Evolutionary conservation across 257 asterid genomes (phyloP).

Genomic region (Sherardia arvensis): DNA sequence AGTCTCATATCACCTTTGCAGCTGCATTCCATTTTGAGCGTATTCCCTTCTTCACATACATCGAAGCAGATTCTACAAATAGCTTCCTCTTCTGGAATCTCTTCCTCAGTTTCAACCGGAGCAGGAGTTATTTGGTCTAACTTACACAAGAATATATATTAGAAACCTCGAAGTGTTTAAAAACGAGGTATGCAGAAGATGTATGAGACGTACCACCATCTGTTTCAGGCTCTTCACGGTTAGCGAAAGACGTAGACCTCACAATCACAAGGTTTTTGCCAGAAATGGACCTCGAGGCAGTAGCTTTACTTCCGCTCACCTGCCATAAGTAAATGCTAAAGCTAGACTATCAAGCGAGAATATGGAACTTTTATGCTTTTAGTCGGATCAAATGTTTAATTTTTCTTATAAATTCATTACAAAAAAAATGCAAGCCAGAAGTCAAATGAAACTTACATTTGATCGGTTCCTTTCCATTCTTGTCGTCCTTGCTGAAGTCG

Average conservation of each 20-base stretch:
- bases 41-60: constrained; percentile 67
- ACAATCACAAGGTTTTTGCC: constrained; percentile 58
- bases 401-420: background rate
- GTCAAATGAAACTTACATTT: constrained; percentile 35
- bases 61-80: constrained; percentile 87
- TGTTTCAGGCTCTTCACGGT: constrained; percentile 41
- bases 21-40: constrained; percentile 76
- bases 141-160: constrained; percentile 4
- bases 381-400: background rate
- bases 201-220: constrained; percentile 49
- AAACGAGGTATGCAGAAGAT: constrained; percentile 2
- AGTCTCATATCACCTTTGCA: constrained; percentile 88
- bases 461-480: constrained; percentile 41
- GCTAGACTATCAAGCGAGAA: background rate
- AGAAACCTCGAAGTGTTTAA: background rate
- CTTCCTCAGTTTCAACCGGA: constrained; percentile 60
- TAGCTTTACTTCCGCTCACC: constrained; percentile 33
- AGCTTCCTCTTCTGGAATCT: constrained; percentile 98
- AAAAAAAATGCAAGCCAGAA: background rate
- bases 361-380: background rate
- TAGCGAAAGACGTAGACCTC: constrained; percentile 59
- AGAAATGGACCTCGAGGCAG: constrained; percentile 81
- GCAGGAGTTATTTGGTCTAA: constrained; percentile 59
- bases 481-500: constrained; percentile 43
- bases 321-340: constrained; percentile 23